Evolutionary conservation across 805 yeast genomes (phyloP).

Genomic region (Lipomyces yamanashiensis): DNA sequence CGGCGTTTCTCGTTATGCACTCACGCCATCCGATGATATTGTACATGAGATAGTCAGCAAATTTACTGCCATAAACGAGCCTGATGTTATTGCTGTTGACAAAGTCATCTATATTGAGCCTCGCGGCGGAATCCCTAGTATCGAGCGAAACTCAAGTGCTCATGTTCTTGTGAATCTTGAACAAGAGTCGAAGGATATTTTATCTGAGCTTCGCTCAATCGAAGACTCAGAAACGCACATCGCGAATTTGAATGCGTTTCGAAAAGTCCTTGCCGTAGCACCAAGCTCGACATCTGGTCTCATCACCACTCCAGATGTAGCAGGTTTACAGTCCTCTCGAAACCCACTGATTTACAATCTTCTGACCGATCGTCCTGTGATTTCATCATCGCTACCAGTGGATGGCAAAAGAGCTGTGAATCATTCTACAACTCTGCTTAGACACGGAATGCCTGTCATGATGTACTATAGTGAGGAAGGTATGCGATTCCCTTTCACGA

Average conservation of each 20-base stretch:
- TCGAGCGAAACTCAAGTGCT: conserved; percentile 72
- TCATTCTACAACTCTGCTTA: conserved; percentile 66
- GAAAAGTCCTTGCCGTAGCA: conserved; percentile 55
- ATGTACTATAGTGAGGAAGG: conserved; percentile 47
- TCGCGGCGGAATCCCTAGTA: conserved; percentile 88
- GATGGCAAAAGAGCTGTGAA: conserved; percentile 60
- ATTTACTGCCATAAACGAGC: conserved; percentile 42
- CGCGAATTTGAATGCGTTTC: conserved; percentile 70
- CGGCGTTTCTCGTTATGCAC: conserved; percentile 49
- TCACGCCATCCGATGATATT: conserved; percentile 50
- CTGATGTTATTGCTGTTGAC: conserved; percentile 59
- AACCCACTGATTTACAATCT: conserved; percentile 91
- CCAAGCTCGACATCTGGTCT: conserved; percentile 74
- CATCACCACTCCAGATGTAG: conserved; percentile 81
- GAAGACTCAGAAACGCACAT: conserved; percentile 50
- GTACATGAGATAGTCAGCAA: conserved; percentile 49
- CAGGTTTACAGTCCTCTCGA: conserved; percentile 50
- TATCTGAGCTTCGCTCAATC: conserved; percentile 55
- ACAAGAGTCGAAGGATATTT: conserved; percentile 75
- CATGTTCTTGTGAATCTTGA: conserved; percentile 85
- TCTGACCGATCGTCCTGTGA: conserved; percentile 86
- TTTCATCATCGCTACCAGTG: conserved; percentile 88
- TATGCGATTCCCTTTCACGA: conserved; percentile 45
- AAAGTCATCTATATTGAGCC: conserved; percentile 80
- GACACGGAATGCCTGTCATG: conserved; percentile 70